These are phyloP conservation scores for Knufia fluminis DNA, from an alignment of 2,329 filamentous ascomycete species.

Conservation along the genomic window DNA sequence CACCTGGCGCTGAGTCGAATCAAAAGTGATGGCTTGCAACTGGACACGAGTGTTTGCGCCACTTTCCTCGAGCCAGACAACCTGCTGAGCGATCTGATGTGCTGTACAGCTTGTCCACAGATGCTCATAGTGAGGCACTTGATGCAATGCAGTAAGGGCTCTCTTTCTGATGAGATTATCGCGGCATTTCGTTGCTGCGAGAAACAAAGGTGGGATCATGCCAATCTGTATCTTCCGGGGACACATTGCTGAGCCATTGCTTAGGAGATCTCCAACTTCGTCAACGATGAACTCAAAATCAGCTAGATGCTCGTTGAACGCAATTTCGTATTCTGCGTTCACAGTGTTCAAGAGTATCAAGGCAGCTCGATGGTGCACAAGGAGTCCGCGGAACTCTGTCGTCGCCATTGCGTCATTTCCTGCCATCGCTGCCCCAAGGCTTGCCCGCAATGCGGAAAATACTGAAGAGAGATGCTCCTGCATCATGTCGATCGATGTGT, in stretches of 20 bases:
- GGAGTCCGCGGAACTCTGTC: background rate
- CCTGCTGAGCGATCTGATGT: slow-evolving; percentile 11
- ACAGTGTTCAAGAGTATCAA: background rate
- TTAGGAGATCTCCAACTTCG: background rate
- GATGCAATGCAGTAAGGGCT: slow-evolving; percentile 10
- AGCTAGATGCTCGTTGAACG: background rate
- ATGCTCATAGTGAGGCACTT: slow-evolving; percentile 10
- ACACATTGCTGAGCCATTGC: background rate
- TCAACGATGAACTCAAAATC: background rate
- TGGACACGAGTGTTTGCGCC: background rate
- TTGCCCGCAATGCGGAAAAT: background rate
- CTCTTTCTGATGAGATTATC: slow-evolving; percentile 11
- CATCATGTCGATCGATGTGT: background rate
- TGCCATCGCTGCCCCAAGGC: background rate
- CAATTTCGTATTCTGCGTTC: background rate
- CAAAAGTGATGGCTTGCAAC: background rate
- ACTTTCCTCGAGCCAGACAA: background rate
- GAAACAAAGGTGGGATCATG: slow-evolving; percentile 17
- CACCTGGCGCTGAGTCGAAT: background rate
- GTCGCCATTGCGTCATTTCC: background rate
- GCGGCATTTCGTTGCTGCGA: slow-evolving; percentile 17
- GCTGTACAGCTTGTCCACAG: slow-evolving; percentile 19
- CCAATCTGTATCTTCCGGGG: background rate
- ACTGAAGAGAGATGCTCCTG: background rate
- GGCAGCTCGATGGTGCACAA: background rate